phyloP scores from a whole-genome alignment of 2,329 filamentous ascomycete genomes.

The Colletotrichum sp. region DNA sequence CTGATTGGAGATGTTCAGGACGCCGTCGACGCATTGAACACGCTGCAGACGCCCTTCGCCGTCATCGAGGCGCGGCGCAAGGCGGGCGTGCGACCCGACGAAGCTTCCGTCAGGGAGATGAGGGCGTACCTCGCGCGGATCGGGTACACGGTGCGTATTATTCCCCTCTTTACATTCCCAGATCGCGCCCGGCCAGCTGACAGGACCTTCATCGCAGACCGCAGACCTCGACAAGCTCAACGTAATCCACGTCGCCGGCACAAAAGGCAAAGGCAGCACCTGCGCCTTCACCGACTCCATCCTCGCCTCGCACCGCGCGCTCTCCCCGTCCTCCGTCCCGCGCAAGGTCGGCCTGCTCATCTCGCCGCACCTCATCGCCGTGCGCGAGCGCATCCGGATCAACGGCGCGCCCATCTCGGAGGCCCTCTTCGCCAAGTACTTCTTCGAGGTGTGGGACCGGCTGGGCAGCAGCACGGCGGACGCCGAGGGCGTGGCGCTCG shows the following conservation, averaged over 20 bases:
- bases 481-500: constrained; percentile 57
- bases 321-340: constrained; percentile 26
- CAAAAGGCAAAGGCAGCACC: constrained; percentile 92
- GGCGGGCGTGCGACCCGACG: constrained; percentile 74
- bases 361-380: constrained; percentile 83
- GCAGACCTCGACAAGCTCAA: constrained; percentile 47
- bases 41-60: constrained; percentile 86
- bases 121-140: constrained; percentile 67
- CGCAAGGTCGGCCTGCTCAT: constrained; percentile 76
- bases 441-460: constrained; percentile 84
- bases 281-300: constrained; percentile 85
- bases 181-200: not conserved
- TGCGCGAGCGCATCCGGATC: constrained; percentile 85
- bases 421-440: constrained; percentile 74
- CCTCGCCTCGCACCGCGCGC: constrained; percentile 43
- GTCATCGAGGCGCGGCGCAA: constrained; percentile 80
- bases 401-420: constrained; percentile 74
- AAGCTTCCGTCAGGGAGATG: constrained; percentile 70
- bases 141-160: not conserved
- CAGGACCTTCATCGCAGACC: not conserved
- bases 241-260: constrained; percentile 86
- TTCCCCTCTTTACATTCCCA: not conserved
- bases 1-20: constrained; percentile 63
- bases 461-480: constrained; percentile 45
- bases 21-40: constrained; percentile 85